Evolutionary conservation across 495 filamentous ascomycete genomes (phyloP), one percentile per base, ranked within the genome.

Genomic region (Penicillium psychrofluorescens): DNA sequence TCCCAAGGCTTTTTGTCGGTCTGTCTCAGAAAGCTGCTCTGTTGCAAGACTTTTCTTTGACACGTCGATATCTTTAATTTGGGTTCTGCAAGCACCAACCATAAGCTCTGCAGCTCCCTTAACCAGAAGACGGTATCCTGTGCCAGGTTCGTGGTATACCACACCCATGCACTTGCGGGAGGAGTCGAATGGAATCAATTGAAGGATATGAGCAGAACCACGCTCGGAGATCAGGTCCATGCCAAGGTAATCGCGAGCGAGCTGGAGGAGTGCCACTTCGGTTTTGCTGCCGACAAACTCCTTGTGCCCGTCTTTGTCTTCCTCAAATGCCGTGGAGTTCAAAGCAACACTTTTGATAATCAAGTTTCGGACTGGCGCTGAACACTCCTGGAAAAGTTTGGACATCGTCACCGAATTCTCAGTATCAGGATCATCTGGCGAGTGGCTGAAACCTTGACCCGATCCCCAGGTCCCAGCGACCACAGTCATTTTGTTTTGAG

Each of bases 21-120:
- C 53, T 12, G 52, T 14, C 3, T 58, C 53, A 30, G 60, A 61
- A 6, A 76, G 52, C 9, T 62, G 54, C 11, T 71, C 55, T 1
- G 62, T 61, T 33, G 56, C 50, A 12, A 79, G 43, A 1, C 49
- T 55, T 13, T 70, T 63, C n/a, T 42, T 52, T 6, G 44, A 40
- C 11, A 27, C 38, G 8, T 58, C 50, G 30, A 58, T 48, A 3
- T 59, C 49, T 8, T 54, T 41, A 6, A 71, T 49, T 38, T 63
- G 58, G 8, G 45, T 53, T 6, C 71, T 70, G 53, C 77, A 78
- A 35, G 71, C 63, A 8, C 50, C 61, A n/a, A 80, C 69, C 63
- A 84, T 71, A 33, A 86, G 72, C 44, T 86, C 83, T 1, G 82
- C 77, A 40, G 83, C 83, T 38, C 83, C 83, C 63, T 86, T 86